Base-by-base conservation (phyloP, 495 filamentous ascomycete species). In the Aspergillus coremiiformis region DNA sequence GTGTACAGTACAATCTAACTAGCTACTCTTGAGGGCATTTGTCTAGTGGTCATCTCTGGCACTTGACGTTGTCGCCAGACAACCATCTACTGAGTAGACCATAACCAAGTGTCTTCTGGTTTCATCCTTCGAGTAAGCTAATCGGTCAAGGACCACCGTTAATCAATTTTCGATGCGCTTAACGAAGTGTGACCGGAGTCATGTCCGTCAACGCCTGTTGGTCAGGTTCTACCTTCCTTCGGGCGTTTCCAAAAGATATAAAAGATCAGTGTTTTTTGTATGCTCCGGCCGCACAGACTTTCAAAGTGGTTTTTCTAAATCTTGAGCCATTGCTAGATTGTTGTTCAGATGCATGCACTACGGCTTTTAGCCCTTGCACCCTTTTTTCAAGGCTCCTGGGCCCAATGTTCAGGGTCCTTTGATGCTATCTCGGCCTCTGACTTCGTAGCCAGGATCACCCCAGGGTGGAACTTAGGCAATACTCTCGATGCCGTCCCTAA, bases 401-500 rank as follows among this genome's bases (percentile, higher is more conserved):
- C 60, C 20, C 54, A 50, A 8, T 75, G 72, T 52, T 58, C 57
- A 4, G 68, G 66, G 8, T 62, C 58, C 22, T 76, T 76, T 48
- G 59, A 55, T 17, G 54, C 62, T 8, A 66, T 76, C 29, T 65
- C 67, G 4, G 71, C 72, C 0, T 53, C 58, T 12, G 52, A 62
- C 11, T 76, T 65, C 46, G 60, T 73, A 12, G 54, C 59, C 0
- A 59, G 54, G 2, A 53, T 73, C 20, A 64, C 69, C 30, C 72
- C 72, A 1, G 72, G 71, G 9, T 76, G 72, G 72, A 76, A 73
- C 46, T 39, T 74, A 35, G 70, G 74, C 43, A 73, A 84, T 42
- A 83, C 80, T 0, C 71, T 84, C 27, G 82, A 84, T 59, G 79
- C 79, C 4, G 62, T 73, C 14, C 75, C 79, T 4, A 65, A 71